A percentile compares a stretch with the other conserved stretches of the same genome.
These are phyloP conservation scores for Candida berthetii DNA, from an alignment of 805 yeast genomes.

Conservation along the genomic window DNA sequence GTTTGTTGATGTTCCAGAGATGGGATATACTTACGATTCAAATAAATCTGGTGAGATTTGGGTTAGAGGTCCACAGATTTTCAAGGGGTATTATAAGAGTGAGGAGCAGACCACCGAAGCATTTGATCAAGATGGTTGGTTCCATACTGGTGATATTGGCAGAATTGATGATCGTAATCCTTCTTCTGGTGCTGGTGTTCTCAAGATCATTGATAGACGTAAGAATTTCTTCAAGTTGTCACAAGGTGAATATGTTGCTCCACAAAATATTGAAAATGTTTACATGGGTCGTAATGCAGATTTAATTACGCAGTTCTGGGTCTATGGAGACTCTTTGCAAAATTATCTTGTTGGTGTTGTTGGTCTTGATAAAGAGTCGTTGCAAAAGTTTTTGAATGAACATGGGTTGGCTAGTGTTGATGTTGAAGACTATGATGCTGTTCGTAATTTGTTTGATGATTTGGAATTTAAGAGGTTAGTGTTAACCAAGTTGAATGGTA, in stretches of 20 bases:
- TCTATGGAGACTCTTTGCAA: conserved; percentile 49
- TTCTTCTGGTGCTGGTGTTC: conserved; percentile 38
- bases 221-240: conserved; percentile 59
- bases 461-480: background rate
- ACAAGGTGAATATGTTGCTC: conserved; percentile 53
- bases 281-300: conserved; percentile 38
- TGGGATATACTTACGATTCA: conserved; percentile 44
- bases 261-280: conserved; percentile 56
- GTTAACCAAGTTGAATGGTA: background rate
- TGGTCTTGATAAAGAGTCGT: conserved; percentile 39
- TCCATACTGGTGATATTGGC: conserved; percentile 51
- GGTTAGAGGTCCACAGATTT: conserved; percentile 47
- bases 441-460: background rate
- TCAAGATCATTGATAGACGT: conserved; percentile 53
- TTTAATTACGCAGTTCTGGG: conserved; percentile 39
- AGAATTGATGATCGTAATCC: conserved; percentile 24
- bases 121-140: conserved; percentile 47
- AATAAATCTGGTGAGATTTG: conserved; percentile 45
- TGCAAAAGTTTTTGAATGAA: background rate
- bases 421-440: conserved; percentile 6
- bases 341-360: conserved; percentile 45
- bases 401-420: conserved; percentile 2
- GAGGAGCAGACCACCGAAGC: conserved; percentile 14
- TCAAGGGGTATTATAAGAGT: conserved; percentile 15
- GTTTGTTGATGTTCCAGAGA: conserved; percentile 35